Percentiles rank a stretch among this genome's conserved stretches.
phyloP scores from a whole-genome alignment of 1,139 yeast genomes.

The Hanseniaspora sp. region DNA sequence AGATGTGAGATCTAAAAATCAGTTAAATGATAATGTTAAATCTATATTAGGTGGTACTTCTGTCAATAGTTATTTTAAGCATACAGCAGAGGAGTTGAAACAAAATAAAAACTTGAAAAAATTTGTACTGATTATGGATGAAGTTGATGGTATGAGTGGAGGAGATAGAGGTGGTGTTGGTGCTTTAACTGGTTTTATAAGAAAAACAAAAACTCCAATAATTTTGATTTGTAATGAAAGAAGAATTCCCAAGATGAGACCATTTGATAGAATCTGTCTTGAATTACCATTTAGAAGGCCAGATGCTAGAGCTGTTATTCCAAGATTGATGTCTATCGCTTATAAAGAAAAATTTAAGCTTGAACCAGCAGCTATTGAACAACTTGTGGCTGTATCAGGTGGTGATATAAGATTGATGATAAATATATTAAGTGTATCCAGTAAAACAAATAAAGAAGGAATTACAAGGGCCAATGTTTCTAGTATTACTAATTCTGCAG shows the following conservation, averaged over 20 bases:
- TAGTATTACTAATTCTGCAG: conserved; percentile 61
- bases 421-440: conserved; percentile 71
- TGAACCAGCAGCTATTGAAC: conserved; percentile 72
- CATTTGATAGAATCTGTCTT: conserved; percentile 75
- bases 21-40: conserved; percentile 57
- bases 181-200: conserved; percentile 78
- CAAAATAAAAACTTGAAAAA: conserved; percentile 35
- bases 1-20: conserved; percentile 70
- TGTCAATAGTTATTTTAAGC: conserved; percentile 61
- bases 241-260: conserved; percentile 87
- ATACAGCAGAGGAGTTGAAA: conserved; percentile 26
- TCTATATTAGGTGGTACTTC: conserved; percentile 73
- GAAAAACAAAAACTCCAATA: conserved; percentile 77
- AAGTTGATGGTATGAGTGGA: conserved; percentile 98
- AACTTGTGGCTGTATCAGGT: conserved; percentile 71
- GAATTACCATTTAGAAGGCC: conserved; percentile 87
- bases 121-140: conserved; percentile 90
- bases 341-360: conserved; percentile 69
- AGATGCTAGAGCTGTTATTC: conserved; percentile 63
- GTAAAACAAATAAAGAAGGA: conserved; percentile 53
- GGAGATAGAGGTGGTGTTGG: conserved; percentile 99
- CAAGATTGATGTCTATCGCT: conserved; percentile 86
- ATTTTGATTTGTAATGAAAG: conserved; percentile 90
- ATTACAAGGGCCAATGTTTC: conserved; percentile 36
- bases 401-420: conserved; percentile 93